Base-by-base conservation (phyloP, 352 stramenopile species). In the Thalassiosira livingstoniorum region DNA sequence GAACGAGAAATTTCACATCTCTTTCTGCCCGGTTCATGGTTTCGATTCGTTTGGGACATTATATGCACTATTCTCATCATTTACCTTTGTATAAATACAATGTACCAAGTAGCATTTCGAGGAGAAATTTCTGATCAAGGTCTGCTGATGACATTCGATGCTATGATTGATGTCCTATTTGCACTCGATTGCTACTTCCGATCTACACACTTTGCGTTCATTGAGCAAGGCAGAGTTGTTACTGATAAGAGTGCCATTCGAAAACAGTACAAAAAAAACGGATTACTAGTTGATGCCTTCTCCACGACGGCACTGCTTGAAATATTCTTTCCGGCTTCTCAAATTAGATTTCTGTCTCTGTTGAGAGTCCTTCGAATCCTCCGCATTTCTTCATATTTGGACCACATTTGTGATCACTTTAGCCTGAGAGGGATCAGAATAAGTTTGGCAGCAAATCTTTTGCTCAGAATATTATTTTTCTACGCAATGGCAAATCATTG, bases 141-240 rank as follows among this genome's bases (percentile, higher is more conserved):
- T 42, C 32, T 39, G 29, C 69, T 80, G 29, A 29, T 87, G 11
- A 27, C 63, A 29, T 67, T 92, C 23, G 86, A 92, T 63, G 83
- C 91, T 68, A 53, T 80, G 25, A 76, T 87, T 43, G 90, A 94
- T 62, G 23, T 80, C 2, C 90, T 94, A 66, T 94, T 94, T 58
- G 55, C 92, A 2, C 58, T 80, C 0, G 82, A 91, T 58, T 85
- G 92, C 13, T 84, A 85, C 53, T 35, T 92, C 23, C 68, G 88
- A 18, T 86, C 73, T 25, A 63, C 47, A 62, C 39, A 84, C 25
- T 92, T 91, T 64, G 64, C 85, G 53, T 83, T 91, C 45, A 74
- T 74, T 39, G 39, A 62, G 10, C 84, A 90, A 62, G 87, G 87
- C 4, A 63, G 37, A 27, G 47, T 91, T 25, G 73, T 64, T 51